A percentile compares a stretch with the other conserved stretches of the same genome.
phyloP scores from a whole-genome alignment of 2,329 filamentous ascomycete genomes.

The Biscogniauxia sp. region DNA sequence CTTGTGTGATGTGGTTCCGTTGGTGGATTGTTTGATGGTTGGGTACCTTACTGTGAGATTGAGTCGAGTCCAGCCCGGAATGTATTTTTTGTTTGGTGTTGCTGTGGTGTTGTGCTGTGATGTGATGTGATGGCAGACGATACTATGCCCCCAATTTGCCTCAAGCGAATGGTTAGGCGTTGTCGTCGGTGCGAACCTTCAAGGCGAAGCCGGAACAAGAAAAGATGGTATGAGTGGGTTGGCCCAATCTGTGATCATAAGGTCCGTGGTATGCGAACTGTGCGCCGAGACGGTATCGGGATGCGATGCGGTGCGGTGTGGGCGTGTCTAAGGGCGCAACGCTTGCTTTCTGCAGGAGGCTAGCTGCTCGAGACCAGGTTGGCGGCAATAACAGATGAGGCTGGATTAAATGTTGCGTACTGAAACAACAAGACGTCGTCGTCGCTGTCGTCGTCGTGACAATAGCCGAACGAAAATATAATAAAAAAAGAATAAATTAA shows the following conservation, averaged over 20 bases:
- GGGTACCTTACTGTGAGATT: conserved; percentile 11
- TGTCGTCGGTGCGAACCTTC: conserved; percentile 38
- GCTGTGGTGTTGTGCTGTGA: too few relatives aligned
- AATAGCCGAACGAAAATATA: conserved; percentile 26
- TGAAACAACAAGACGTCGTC: conserved; percentile 36
- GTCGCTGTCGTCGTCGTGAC: conserved; percentile 16
- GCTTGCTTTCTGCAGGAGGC: conserved; percentile 11
- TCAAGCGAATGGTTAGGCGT: conserved; percentile 43
- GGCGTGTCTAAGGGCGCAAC: conserved; percentile 12
- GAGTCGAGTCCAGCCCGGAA: conserved; percentile 48
- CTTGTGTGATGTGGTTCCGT: conserved; percentile 11
- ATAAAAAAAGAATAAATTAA: conserved; percentile 28
- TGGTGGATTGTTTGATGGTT: conserved; percentile 11
- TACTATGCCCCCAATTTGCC: conserved; percentile 39
- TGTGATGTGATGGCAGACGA: conserved; percentile 14
- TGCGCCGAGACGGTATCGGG: conserved; percentile 15
- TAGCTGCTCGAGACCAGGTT: conserved; percentile 14
- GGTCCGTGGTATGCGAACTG: conserved; percentile 25
- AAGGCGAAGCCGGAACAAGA: conserved; percentile 35
- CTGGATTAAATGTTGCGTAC: conserved; percentile 41
- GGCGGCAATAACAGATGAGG: conserved; percentile 34
- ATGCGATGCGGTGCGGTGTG: conserved; percentile 14
- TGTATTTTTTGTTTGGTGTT: conserved; percentile 6
- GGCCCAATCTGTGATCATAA: conserved; percentile 19
- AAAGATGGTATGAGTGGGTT: conserved; percentile 27